Base-by-base conservation (phyloP, 768 basidiomycete genomes). In the Phlegmacium glaucopus region DNA sequence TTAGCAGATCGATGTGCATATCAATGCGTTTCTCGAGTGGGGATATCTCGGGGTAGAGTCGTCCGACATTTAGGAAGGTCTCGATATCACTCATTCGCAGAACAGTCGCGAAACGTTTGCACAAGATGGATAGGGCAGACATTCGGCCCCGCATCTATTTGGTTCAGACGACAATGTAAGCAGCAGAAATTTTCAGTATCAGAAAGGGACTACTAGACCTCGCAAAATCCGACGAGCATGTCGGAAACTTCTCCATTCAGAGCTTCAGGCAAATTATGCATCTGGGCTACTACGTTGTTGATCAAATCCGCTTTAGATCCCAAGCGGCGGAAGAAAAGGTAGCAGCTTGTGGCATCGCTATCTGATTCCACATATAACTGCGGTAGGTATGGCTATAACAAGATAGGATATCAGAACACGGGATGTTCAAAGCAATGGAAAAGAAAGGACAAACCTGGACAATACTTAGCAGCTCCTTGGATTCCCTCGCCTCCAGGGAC, bases 21-120 rank as follows among this genome's bases (percentile, higher is more conserved):
- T 99, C 94, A 40, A 99, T 80, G 25, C 89, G 79, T 63, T 87
- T 90, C 71, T 99, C 96, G 63, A 96, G 81, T 0, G 87, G 87
- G 0, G 82, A 80, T 16, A 98, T 78, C 53, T 99, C 96, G 6
- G 79, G 80, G 59, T 81, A 89, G 13, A 95, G 74, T 26, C 89
- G 79, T 0, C 94, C 95, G 36, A 88, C 80, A 55, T 79, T 84
- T 49, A 97, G 67, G 80, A 94, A 99, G 4, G 85, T 83, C 46
- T 89, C 85, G 7, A 90, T 83, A 55, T 92, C 84, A 61, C 89
- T 90, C 13, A 83, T 76, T 26, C 83, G 77, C 45, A 98, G 76
- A 53, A 94, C 76, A 0, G 89, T 85, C 2, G 90, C 83, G 58
- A 98, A 97, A 15, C 94, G 88, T 61, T 87, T 88, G 77, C 92